phyloP scores from a whole-genome alignment of 768 basidiomycete species.

The Suillus cothurnatus region DNA sequence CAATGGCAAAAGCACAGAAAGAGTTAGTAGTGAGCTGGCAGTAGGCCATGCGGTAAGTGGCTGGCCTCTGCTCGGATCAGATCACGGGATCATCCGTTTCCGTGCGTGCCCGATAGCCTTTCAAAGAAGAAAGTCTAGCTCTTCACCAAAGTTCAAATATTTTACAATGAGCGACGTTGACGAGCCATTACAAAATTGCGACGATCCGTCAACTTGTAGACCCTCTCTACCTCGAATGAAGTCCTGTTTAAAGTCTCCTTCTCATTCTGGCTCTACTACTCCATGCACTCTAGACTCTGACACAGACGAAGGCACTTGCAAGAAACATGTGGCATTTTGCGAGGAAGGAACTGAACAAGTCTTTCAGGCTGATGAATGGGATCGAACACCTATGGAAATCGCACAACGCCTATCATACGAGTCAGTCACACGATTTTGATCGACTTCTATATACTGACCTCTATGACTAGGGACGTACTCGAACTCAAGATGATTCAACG shows the following conservation, averaged over 20 bases:
- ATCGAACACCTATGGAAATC: conserved; percentile 71
- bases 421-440: conserved; percentile 44
- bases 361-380: conserved; percentile 75
- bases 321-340: conserved; percentile 68
- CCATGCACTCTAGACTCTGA: not conserved
- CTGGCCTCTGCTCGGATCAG: not conserved
- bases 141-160: not conserved
- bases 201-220: conserved; percentile 13
- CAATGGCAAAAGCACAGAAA: not conserved
- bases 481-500: conserved; percentile 72
- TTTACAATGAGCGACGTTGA: not conserved
- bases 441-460: not conserved
- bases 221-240: conserved; percentile 17
- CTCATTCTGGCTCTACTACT: conserved; percentile 15
- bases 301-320: not conserved
- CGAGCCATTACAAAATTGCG: conserved; percentile 1
- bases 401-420: conserved; percentile 64
- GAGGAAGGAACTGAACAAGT: conserved; percentile 57
- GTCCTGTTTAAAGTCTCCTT: conserved; percentile 20
- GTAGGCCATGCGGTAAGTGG: no score
- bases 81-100: conserved; percentile 1
- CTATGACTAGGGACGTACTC: conserved; percentile 23
- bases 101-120: not conserved
- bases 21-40: no score
- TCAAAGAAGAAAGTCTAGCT: not conserved